Conservation (phyloP, 352 stramenopile genomes). For the Achlya hypogyna region DNA sequence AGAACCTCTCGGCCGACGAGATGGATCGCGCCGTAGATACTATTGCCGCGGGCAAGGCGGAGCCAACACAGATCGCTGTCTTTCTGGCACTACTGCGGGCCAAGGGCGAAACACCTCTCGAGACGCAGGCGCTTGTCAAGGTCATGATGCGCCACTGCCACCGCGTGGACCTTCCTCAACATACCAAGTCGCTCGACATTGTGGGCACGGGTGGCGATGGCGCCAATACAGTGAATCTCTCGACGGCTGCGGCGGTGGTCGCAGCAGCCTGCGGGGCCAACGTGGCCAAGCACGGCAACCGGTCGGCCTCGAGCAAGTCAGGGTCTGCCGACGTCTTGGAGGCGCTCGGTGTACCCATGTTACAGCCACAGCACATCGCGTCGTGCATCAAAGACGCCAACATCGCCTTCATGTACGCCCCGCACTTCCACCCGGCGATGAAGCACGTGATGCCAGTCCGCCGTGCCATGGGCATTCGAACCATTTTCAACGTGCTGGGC, state of each 20-base stretch:
- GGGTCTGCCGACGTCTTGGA: conserved; percentile 97
- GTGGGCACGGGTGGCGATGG: conserved; percentile 98
- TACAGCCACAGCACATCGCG: conserved; percentile 85
- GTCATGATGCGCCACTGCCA: conserved; percentile 93
- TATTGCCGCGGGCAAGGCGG: conserved; percentile 46
- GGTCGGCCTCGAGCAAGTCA: conserved; percentile 90
- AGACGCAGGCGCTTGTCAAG: conserved; percentile 94
- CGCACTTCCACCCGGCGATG: conserved; percentile 96
- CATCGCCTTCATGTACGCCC: conserved; percentile 97
- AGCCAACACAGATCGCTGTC: conserved; percentile 73
- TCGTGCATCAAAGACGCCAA: conserved; percentile 86
- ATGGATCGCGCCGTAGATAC: conserved; percentile 55
- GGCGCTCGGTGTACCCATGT: conserved; percentile 92
- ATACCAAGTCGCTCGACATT: conserved; percentile 92
- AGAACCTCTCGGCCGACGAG: conserved; percentile 64
- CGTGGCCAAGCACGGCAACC: conserved; percentile 97
- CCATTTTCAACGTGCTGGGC: conserved; percentile 97
- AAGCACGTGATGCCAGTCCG: conserved; percentile 91
- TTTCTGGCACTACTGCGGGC: conserved; percentile 91
- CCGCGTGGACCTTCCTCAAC: conserved; percentile 49
- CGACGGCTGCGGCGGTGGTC: conserved; percentile 91
- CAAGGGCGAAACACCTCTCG: conserved; percentile 90
- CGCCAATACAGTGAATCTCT: conserved; percentile 98
- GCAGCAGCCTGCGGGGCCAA: conserved; percentile 88
- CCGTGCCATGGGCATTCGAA: conserved; percentile 93